Base-by-base conservation (phyloP, 2,329 filamentous ascomycete genomes). In the Pseudonectria buxi region DNA sequence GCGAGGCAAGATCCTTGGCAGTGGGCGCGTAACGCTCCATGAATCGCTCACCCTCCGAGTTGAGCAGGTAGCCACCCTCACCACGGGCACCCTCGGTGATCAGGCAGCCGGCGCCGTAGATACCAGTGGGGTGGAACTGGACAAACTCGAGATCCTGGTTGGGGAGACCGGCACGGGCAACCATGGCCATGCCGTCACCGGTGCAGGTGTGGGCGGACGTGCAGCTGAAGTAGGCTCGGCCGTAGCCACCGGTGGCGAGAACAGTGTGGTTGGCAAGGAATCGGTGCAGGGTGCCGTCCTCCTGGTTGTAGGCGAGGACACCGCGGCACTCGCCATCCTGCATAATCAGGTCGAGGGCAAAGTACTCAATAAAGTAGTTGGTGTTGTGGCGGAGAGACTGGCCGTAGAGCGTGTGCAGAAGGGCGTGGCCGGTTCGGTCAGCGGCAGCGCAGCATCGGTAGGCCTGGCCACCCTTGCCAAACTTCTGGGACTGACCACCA, bases 331-430 rank as follows among this genome's bases (percentile, higher is more conserved):
- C 85, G 43, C 90, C 90, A 56, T 94, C 86, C 69, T 95, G 84
- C 92, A 96, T 96, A 56, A 98, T 84, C 65, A 96, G 71, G 62
- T 96, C 92, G 50, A 94, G 77, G 54, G 89, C 92, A 64, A 96
- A 98, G 76, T 89, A 96, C 69, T 96, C 92, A 64, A 98, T 95
- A 70, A 98, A 96, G 77, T 95, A 98, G 74, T 95, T 95, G 59
- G 90, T 95, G 76, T 95, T 95, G 76, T 96, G 88, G 60, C 86
- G 77, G 43, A 96, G 78, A 35, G 89, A 95, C 72, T 95, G 90
- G 56, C 92, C 92, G 68, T 96, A 98, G 49, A 98, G 85, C 16
- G 92, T 98, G 76, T 98, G 92, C 34, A 98, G 80, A 51, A 98
- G 84, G 56, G 92, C 92, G 68, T 98, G 92, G 47, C 92, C 92